phyloP scores from a whole-genome alignment of 2,329 filamentous ascomycete genomes.

The Emericellopsis cladophorae region DNA sequence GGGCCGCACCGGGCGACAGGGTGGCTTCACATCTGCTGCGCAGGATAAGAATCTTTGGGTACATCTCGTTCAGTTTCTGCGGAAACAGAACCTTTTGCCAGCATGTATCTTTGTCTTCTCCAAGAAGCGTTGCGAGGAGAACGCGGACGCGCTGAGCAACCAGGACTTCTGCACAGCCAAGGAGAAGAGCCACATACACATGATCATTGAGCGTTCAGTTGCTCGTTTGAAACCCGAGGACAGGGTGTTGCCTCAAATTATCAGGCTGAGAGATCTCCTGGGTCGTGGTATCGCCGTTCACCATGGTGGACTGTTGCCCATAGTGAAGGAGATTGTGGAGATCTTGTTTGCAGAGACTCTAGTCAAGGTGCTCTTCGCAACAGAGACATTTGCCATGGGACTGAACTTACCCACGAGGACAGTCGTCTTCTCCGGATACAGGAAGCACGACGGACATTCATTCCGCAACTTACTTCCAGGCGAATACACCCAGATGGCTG shows the following conservation, averaged over 20 bases:
- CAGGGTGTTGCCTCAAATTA: constrained; percentile 79
- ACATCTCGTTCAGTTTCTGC: constrained; percentile 81
- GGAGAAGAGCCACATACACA: constrained; percentile 94
- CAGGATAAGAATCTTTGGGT: constrained; percentile 98
- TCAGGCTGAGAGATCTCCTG: constrained; percentile 73
- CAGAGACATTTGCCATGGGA: constrained; percentile 97
- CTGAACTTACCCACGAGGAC: constrained; percentile 91
- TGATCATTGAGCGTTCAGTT: constrained; percentile 93
- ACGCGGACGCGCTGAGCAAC: constrained; percentile 88
- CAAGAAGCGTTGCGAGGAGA: constrained; percentile 94
- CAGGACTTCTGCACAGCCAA: constrained; percentile 87
- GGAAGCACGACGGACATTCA: constrained; percentile 86
- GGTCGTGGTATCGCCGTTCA: constrained; percentile 88
- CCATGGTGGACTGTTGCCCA: constrained; percentile 85
- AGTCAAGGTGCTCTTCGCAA: constrained; percentile 94
- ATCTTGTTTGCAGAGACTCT: constrained; percentile 90
- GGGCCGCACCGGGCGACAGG: constrained; percentile 73
- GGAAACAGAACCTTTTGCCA: constrained; percentile 75
- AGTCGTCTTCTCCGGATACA: constrained; percentile 92
- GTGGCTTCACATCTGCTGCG: constrained; percentile 75
- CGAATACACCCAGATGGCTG: constrained; percentile 98
- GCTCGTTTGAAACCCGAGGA: constrained; percentile 87
- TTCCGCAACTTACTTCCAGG: constrained; percentile 88
- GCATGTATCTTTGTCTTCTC: constrained; percentile 98
- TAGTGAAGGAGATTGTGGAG: constrained; percentile 95